These are phyloP conservation scores for Parathielavia hyrcaniae DNA, from an alignment of 495 filamentous ascomycete genomes.

Conservation along the genomic window DNA sequence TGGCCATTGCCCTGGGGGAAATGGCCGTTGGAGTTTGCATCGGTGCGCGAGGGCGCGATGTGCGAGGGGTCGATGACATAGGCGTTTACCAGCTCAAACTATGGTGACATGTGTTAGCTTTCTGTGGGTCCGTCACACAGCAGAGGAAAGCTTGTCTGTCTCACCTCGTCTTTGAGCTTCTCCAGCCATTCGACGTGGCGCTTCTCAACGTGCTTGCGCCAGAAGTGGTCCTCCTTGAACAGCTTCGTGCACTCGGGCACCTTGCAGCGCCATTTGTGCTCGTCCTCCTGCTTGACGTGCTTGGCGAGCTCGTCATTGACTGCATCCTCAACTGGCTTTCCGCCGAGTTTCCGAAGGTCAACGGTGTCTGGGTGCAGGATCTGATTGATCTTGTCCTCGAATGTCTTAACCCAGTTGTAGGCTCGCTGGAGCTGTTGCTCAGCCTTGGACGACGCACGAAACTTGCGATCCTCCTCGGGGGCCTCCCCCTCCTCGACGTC, in stretches of 20 bases:
- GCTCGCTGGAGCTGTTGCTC: conserved; percentile 90
- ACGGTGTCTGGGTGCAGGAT: conserved; percentile 84
- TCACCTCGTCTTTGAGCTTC: conserved; percentile 73
- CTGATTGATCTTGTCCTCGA: conserved; percentile 91
- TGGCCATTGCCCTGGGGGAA: conserved; percentile 73
- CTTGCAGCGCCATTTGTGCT: conserved; percentile 92
- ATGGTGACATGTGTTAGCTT: conserved; percentile 13
- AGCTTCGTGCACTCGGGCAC: conserved; percentile 92
- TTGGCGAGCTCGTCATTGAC: conserved; percentile 80
- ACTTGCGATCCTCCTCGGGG: conserved; percentile 56
- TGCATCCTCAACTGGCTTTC: conserved; percentile 77
- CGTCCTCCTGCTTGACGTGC: conserved; percentile 92
- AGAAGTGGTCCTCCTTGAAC: conserved; percentile 95
- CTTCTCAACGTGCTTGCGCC: conserved; percentile 97
- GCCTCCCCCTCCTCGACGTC: conserved; percentile 61
- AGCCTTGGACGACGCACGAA: conserved; percentile 62
- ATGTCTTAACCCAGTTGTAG: conserved; percentile 99
- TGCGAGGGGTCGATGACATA: conserved; percentile 92
- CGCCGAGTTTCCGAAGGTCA: conserved; percentile 81
- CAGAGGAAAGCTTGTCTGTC: no score
- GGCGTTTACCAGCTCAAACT: conserved; percentile 83
- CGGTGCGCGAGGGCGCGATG: conserved; percentile 83
- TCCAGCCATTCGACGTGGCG: conserved; percentile 86
- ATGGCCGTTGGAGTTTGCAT: conserved; percentile 96
- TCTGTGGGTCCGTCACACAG: no score